Evolutionary conservation across 1,284 basidiomycete genomes (phyloP).

Genomic region (Bondarzewia mesenterica): DNA sequence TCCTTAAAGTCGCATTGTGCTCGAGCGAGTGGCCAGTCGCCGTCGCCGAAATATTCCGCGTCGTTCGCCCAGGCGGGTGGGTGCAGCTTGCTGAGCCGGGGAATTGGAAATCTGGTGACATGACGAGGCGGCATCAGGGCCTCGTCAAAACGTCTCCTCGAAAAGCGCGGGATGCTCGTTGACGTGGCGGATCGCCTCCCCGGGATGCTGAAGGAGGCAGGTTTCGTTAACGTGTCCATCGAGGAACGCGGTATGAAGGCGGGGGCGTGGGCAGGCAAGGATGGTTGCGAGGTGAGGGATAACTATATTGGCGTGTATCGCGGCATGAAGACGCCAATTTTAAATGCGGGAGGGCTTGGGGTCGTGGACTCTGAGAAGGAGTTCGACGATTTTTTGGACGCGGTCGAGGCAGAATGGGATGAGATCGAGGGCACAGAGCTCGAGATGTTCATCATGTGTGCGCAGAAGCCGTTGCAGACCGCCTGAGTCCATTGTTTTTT

Average conservation of each 20-base stretch:
- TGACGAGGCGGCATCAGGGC: too few relatives aligned
- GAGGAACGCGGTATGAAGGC: background rate
- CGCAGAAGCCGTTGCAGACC: too few relatives aligned
- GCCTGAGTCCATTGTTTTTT: too few relatives aligned
- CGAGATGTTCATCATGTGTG: background rate
- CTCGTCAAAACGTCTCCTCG: background rate
- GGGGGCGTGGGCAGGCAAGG: background rate
- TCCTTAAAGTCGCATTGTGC: background rate
- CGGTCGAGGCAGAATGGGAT: background rate
- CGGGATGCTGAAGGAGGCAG: too few relatives aligned
- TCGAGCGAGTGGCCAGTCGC: background rate
- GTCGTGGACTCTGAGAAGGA: background rate
- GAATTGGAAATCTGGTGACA: background rate
- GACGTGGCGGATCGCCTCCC: too few relatives aligned
- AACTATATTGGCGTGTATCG: background rate
- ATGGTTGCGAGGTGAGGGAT: background rate
- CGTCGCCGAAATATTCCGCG: background rate
- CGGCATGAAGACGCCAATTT: background rate
- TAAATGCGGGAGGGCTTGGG: background rate
- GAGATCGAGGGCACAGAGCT: background rate
- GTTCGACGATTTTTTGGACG: background rate
- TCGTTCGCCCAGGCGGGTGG: background rate
- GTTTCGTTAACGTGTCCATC: too few relatives aligned
- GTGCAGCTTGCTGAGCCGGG: background rate
- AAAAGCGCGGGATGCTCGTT: background rate